A percentile compares a stretch with the other conserved stretches of the same genome.
These are phyloP conservation scores for Mycena amicta DNA, from an alignment of 768 basidiomycete species.

Conservation along the genomic window DNA sequence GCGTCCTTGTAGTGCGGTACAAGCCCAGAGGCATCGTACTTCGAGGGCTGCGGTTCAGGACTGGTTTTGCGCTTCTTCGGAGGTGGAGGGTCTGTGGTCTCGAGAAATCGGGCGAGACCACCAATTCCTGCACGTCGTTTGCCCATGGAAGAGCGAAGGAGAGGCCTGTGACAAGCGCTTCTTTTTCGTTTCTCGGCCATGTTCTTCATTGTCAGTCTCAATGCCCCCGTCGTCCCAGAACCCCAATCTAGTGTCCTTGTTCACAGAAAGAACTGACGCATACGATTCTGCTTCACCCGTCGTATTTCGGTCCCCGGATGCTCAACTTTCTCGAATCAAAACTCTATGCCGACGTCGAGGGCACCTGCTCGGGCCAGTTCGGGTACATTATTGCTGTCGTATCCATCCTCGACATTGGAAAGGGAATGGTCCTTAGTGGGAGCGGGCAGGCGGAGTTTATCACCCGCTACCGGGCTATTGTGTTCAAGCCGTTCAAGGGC, in stretches of 20 bases:
- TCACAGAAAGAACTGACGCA: conserved; percentile 94
- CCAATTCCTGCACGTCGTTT: conserved; percentile 47
- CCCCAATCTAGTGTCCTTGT: conserved; percentile 12
- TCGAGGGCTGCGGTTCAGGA: conserved; percentile 33
- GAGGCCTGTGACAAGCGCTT: too few relatives aligned
- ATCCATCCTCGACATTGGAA: conserved; percentile 87
- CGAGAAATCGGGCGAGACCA: conserved; percentile 47
- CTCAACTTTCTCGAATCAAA: conserved; percentile 90
- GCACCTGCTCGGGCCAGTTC: conserved; percentile 93
- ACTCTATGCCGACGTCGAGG: conserved; percentile 94
- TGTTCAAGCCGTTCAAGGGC: conserved; percentile 99
- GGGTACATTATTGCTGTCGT: conserved; percentile 95
- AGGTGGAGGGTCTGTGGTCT: conserved; percentile 21
- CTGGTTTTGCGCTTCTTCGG: conserved; percentile 39
- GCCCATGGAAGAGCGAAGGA: conserved; percentile 29
- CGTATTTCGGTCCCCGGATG: conserved; percentile 97
- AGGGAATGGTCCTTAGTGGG: conserved; percentile 88
- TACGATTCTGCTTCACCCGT: conserved; percentile 95
- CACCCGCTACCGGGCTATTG: conserved; percentile 92
- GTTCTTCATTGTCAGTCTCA: conserved; percentile 71
- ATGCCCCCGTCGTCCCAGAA: not conserved
- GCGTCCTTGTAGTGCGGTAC: conserved; percentile 69
- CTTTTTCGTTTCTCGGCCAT: conserved; percentile 34
- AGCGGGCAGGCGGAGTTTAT: conserved; percentile 96
- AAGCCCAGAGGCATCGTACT: conserved; percentile 71